These are phyloP conservation scores for Chytriomyces sp. DNA, from an alignment of 192 early-diverging fungal genomes.

Conservation along the genomic window DNA sequence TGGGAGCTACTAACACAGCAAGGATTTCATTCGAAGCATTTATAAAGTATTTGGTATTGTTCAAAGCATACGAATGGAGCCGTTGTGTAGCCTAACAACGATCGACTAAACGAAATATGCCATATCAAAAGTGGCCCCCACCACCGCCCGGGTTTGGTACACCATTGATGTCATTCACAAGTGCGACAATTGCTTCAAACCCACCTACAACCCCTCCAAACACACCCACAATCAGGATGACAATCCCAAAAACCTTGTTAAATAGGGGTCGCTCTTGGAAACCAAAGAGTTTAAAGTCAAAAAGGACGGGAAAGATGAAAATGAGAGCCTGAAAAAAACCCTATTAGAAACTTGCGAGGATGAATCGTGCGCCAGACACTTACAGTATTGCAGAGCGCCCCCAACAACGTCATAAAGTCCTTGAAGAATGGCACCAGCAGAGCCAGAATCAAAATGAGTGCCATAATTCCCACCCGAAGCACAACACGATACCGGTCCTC, in stretches of 20 bases:
- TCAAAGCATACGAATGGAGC: no score
- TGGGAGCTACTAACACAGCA: no score
- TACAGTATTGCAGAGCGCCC: slow-evolving; percentile 68
- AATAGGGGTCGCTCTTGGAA: slow-evolving; percentile 51
- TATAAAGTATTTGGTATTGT: no score
- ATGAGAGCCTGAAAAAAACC: slow-evolving; percentile 50
- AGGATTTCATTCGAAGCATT: no score
- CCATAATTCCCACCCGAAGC: slow-evolving; percentile 61
- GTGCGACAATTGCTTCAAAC: slow-evolving; percentile 38
- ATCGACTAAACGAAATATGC: no score
- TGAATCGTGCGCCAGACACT: not conserved
- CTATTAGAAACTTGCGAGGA: slow-evolving; percentile 36
- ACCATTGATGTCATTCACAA: slow-evolving; percentile 34
- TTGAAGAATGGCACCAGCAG: slow-evolving; percentile 78
- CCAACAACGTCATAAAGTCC: slow-evolving; percentile 75
- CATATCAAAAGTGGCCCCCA: no score
- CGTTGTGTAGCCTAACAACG: no score
- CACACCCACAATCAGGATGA: slow-evolving; percentile 64
- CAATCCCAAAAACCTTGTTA: slow-evolving; percentile 53
- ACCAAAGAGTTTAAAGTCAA: slow-evolving; percentile 75
- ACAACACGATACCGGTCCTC: slow-evolving; percentile 39
- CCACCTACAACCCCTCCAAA: slow-evolving; percentile 46
- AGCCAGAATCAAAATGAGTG: slow-evolving; percentile 58
- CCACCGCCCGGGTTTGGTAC: not conserved
- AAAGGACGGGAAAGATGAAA: slow-evolving; percentile 81